Evolutionary conservation across 345 rosid species (phyloP).

Genomic region (Crucihimalaya himalaica): DNA sequence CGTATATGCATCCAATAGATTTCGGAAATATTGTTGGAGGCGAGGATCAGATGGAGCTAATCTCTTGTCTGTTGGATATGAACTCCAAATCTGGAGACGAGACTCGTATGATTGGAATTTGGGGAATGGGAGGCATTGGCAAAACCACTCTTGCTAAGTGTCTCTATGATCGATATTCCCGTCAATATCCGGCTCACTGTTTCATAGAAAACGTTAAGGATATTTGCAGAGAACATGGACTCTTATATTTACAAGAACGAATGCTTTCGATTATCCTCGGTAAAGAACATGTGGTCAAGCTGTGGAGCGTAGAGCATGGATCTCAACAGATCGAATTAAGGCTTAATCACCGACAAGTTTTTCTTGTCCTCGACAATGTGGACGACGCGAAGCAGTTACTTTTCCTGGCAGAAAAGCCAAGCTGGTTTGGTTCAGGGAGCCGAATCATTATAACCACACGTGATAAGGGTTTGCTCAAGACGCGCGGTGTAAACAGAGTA

Average conservation of each 20-base stretch:
- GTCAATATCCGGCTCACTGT: neutral
- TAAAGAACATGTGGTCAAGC: neutral
- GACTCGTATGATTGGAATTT: neutral
- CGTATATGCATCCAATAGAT: neutral
- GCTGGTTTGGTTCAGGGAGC: too few relatives aligned
- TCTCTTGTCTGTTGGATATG: neutral
- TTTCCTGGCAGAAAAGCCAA: too few relatives aligned
- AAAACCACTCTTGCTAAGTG: slow-evolving; percentile 2
- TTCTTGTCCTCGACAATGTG: neutral
- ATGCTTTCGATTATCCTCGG: neutral
- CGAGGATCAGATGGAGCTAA: neutral
- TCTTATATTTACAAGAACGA: neutral
- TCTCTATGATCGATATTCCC: neutral
- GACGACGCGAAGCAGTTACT: too few relatives aligned
- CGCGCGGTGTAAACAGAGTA: too few relatives aligned
- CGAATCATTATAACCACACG: too few relatives aligned
- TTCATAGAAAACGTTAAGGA: neutral
- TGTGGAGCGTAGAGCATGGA: neutral
- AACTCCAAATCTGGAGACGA: neutral
- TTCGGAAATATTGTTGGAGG: neutral
- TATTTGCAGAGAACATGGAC: neutral
- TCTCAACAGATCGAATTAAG: neutral
- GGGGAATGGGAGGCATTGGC: slow-evolving; percentile 26
- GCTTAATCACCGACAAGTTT: neutral
- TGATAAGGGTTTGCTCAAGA: too few relatives aligned